Evolutionary conservation across 2,329 filamentous ascomycete species (phyloP).

Genomic region (Alternaria viburni): DNA sequence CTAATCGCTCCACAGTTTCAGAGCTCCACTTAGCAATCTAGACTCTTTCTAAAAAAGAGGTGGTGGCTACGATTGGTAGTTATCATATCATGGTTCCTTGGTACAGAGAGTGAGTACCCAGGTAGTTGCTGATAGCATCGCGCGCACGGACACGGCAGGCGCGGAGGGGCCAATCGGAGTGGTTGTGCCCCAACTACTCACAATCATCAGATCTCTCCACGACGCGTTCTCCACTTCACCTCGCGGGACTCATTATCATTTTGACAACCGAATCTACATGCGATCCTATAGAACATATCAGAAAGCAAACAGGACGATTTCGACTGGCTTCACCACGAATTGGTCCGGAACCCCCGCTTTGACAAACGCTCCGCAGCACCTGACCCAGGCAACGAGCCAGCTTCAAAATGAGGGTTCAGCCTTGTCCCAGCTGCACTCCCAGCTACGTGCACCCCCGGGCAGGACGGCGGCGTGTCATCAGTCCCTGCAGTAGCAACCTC

Average conservation of each 20-base stretch:
- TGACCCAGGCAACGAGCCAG: conserved; percentile 1
- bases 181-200: not conserved
- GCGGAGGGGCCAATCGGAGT: conserved; percentile 12
- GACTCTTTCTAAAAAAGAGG: not conserved
- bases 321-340: not conserved
- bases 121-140: not conserved
- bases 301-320: not conserved
- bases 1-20: not conserved
- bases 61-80: not conserved
- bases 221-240: not conserved
- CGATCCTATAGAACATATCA: not conserved
- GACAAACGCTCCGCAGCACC: not conserved
- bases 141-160: not conserved
- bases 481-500: not conserved
- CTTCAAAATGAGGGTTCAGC: not conserved
- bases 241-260: not conserved
- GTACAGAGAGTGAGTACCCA: not conserved
- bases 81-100: not conserved
- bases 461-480: not conserved
- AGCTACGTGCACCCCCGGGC: not conserved
- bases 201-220: not conserved
- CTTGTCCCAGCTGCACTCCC: not conserved
- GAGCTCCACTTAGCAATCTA: not conserved
- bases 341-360: not conserved
- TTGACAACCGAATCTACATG: not conserved